A percentile compares a stretch with the other conserved stretches of the same genome.
Evolutionary conservation across 2,329 filamentous ascomycete genomes (phyloP).

Genomic region (Atkinsonella texensis): DNA sequence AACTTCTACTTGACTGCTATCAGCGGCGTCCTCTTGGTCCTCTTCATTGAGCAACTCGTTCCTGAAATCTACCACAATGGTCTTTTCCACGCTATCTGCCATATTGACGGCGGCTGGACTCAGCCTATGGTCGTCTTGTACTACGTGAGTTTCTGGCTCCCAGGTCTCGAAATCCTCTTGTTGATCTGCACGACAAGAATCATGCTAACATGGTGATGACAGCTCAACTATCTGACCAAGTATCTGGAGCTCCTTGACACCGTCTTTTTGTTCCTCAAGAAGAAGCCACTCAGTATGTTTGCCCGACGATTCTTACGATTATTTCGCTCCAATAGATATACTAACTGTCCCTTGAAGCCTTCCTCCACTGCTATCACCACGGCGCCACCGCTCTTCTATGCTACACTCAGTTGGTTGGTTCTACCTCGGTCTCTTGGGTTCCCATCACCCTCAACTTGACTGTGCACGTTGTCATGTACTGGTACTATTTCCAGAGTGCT

Average conservation of each 20-base stretch:
- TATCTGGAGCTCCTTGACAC: constrained; percentile 94
- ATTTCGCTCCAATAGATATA: background rate
- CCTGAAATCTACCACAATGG: constrained; percentile 71
- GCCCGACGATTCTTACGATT: background rate
- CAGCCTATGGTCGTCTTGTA: constrained; percentile 87
- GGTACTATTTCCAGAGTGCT: constrained; percentile 99
- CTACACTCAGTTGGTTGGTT: constrained; percentile 92
- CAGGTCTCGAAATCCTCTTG: background rate
- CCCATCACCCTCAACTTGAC: constrained; percentile 83
- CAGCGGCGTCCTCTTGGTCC: constrained; percentile 64
- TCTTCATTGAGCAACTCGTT: constrained; percentile 86
- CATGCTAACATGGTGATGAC: constrained; percentile 7
- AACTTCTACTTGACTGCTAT: constrained; percentile 89
- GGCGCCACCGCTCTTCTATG: constrained; percentile 92
- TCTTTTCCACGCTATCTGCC: constrained; percentile 82
- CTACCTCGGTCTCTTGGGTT: constrained; percentile 91
- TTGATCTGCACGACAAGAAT: background rate
- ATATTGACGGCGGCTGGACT: constrained; percentile 75
- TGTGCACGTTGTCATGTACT: constrained; percentile 99
- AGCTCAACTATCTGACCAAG: constrained; percentile 98
- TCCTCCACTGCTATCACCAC: constrained; percentile 98
- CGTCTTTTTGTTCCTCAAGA: constrained; percentile 95
- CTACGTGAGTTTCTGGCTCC: constrained; percentile 56
- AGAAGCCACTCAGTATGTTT: constrained; percentile 71
- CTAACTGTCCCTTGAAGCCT: constrained; percentile 43